Conservation (phyloP, 441 rosid species). For the Erysimum pusillum region DNA sequence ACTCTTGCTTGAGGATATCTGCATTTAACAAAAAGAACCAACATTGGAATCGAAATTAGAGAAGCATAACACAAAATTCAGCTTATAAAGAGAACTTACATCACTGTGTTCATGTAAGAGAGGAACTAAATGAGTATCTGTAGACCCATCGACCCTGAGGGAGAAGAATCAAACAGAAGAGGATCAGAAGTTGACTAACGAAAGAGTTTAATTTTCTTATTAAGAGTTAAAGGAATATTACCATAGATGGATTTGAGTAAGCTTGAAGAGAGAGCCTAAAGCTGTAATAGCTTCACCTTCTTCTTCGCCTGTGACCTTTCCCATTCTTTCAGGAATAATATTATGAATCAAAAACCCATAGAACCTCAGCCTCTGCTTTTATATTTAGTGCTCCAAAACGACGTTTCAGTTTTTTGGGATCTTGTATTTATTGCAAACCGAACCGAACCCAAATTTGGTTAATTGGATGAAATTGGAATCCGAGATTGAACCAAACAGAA, state of each 20-base stretch:
- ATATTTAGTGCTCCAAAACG: not conserved
- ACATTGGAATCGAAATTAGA: not conserved
- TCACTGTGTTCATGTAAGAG: constrained; percentile 43
- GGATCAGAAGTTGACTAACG: not conserved
- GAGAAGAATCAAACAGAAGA: constrained; percentile 10
- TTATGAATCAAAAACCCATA: not conserved
- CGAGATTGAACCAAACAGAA: too few species aligned
- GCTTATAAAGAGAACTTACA: constrained; percentile 27
- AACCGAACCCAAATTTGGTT: too few species aligned
- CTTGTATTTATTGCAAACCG: too few species aligned
- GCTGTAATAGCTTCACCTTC: constrained; percentile 63
- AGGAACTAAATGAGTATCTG: constrained; percentile 48
- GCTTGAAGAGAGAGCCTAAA: constrained; percentile 79
- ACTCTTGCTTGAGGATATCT: constrained; percentile 44
- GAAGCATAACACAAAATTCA: too few species aligned
- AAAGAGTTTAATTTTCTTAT: not conserved
- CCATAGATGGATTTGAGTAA: constrained; percentile 80
- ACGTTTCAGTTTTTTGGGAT: not conserved
- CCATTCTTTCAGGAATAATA: constrained; percentile 32
- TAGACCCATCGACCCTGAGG: constrained; percentile 69
- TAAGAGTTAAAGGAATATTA: constrained; percentile 5
- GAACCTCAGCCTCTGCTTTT: not conserved
- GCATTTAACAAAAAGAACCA: constrained; percentile 31
- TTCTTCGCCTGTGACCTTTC: constrained; percentile 41
- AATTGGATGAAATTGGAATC: too few species aligned